Evolutionary conservation across 2,329 filamentous ascomycete genomes (phyloP).

Genomic region (Aspergillus transmontanensis): DNA sequence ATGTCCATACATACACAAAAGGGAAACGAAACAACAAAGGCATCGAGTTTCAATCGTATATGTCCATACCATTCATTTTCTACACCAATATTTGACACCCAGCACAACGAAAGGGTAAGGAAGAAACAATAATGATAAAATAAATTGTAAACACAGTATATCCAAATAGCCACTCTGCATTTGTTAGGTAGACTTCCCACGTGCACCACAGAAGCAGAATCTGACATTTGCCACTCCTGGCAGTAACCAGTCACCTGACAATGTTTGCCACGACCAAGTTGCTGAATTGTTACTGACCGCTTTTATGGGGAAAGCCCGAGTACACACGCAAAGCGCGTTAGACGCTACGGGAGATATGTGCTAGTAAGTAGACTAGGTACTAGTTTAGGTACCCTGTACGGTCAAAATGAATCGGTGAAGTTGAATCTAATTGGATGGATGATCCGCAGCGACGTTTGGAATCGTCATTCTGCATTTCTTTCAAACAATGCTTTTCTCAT

Average conservation of each 20-base stretch:
- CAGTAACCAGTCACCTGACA: slow-evolving; percentile 2
- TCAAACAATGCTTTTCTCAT: slow-evolving; percentile 23
- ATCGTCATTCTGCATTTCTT: neutral
- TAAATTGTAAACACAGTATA: neutral
- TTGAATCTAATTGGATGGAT: neutral
- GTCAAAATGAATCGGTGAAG: neutral
- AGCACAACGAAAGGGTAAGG: neutral
- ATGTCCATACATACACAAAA: neutral
- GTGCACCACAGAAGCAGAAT: neutral
- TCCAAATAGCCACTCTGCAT: neutral
- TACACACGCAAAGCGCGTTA: neutral
- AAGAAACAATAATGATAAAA: neutral
- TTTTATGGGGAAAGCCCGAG: neutral
- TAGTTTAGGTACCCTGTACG: neutral
- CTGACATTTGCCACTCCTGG: slow-evolving; percentile 6
- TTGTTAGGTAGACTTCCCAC: neutral
- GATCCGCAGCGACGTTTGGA: neutral
- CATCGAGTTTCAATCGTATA: no score
- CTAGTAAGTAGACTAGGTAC: neutral
- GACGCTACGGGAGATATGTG: neutral
- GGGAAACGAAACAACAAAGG: neutral
- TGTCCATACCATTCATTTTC: neutral
- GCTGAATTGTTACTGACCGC: slow-evolving; percentile 3
- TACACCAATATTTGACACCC: neutral
- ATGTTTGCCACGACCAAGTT: slow-evolving; percentile 5